These are phyloP conservation scores for Aethionema arabicum DNA, from an alignment of 345 rosid species.

Conservation along the genomic window DNA sequence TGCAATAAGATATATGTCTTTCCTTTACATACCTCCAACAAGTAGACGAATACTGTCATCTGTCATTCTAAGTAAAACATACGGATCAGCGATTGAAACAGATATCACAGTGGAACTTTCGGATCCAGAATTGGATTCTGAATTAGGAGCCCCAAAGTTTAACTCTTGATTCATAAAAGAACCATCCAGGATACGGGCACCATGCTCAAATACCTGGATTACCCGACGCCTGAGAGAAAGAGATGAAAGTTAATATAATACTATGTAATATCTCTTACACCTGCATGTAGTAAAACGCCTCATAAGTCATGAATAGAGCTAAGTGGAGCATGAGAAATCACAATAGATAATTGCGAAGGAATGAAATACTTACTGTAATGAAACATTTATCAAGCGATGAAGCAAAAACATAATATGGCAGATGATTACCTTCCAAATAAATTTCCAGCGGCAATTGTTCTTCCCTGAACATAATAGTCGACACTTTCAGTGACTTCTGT, in stretches of 20 bases:
- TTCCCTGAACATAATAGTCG: conserved; percentile 96
- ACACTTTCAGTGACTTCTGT: conserved; percentile 98
- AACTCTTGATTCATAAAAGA: conserved; percentile 93
- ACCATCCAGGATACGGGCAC: conserved; percentile 95
- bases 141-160: conserved; percentile 63
- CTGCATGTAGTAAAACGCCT: conserved; percentile 20
- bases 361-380: conserved; percentile 7
- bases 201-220: conserved; percentile 86
- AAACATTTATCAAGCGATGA: conserved; percentile 28
- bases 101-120: conserved; percentile 65
- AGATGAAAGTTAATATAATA: conserved; percentile 12
- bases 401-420: conserved; percentile 23
- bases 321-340: conserved; percentile 11
- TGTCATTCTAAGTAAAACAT: conserved; percentile 79
- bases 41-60: conserved; percentile 87
- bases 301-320: conserved; percentile 18
- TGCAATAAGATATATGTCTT: conserved; percentile 18
- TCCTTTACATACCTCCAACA: conserved; percentile 69
- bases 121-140: conserved; percentile 68
- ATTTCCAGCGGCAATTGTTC: conserved; percentile 94
- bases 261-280: conserved; percentile 21
- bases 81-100: conserved; percentile 96
- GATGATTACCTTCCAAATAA: conserved; percentile 80
- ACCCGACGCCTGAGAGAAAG: conserved; percentile 75
- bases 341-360: conserved; percentile 1